phyloP scores from a whole-genome alignment of 1,284 basidiomycete genomes.

The Rhodotorula sp. region DNA sequence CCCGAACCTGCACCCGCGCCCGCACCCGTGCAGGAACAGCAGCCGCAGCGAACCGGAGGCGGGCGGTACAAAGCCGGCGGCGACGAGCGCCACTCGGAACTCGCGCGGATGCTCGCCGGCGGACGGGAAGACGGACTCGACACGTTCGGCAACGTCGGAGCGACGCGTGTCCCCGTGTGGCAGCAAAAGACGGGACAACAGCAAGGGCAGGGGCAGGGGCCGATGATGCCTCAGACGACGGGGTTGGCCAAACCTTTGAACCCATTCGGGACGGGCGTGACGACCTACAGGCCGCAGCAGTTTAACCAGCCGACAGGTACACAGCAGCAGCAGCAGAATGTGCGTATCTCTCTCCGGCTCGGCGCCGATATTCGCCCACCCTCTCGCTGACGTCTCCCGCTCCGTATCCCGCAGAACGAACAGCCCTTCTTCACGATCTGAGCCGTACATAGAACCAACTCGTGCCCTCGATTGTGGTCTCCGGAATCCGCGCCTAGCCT shows the following conservation, averaged over 20 bases:
- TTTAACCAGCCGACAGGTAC: conserved; percentile 32
- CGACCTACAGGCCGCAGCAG: conserved; percentile 27
- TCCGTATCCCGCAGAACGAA: conserved; percentile 8
- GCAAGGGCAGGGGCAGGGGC: conserved; percentile 13
- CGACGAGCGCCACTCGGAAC: conserved; percentile 69
- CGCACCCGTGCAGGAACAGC: conserved; percentile 39
- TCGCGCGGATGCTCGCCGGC: conserved; percentile 71
- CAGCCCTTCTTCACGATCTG: conserved; percentile 35
- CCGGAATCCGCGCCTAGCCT: background rate
- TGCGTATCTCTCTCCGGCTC: background rate
- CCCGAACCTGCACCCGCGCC: conserved; percentile 32
- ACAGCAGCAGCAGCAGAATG: conserved; percentile 32
- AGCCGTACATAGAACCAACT: conserved; percentile 30
- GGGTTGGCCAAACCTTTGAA: conserved; percentile 33
- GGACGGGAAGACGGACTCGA: conserved; percentile 76
- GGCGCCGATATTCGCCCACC: background rate
- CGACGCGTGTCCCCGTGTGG: conserved; percentile 56
- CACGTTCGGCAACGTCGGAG: conserved; percentile 86
- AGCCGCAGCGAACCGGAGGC: conserved; percentile 28
- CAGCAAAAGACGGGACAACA: conserved; percentile 28
- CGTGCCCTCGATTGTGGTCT: background rate
- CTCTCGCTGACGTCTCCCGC: background rate
- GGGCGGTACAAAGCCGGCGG: conserved; percentile 43
- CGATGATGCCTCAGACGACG: conserved; percentile 32
- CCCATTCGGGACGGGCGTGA: conserved; percentile 23